Base-by-base conservation (phyloP, 108 stramenopile genomes). In the Pseudonitzschia multiseries region DNA sequence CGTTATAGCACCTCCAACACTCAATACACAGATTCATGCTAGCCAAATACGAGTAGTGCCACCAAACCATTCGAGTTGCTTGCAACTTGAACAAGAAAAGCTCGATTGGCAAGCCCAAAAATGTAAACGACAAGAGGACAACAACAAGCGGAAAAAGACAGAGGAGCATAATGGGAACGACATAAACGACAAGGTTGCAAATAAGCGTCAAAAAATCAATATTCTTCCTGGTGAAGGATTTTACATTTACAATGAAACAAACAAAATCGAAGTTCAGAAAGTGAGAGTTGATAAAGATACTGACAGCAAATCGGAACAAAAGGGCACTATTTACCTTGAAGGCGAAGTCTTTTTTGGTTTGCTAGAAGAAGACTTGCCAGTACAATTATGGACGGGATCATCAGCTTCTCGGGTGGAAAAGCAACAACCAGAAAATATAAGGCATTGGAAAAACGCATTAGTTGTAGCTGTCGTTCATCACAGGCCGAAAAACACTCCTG, bases 351-450 rank as follows among this genome's bases (percentile, higher is more conserved):
- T 87, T 71, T 75, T 82, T 43, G 65, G 72, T 12, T 43, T 94
- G 0, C 74, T 94, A 21, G 89, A 92, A 69, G 89, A 84, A 43
- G 89, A 90, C 29, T 88, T 94, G 91, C 91, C 93, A 10, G 78
- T 92, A 44, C 86, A 94, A 76, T 53, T 94, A 17, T 94, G 93
- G 93, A 86, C 78, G 31, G 93, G 93, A 10, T 60, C 77, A 21
- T 48, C 69, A 8, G 50, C 48, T 24, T 79, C 65, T 42, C 36
- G 69, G 31, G 73, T 68, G 27, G 88, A 89, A 73, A 81, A 84
- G 48, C 76, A 79, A 27, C 73, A 87, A 69, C 68, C 79, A 18
- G 67, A 83, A 33, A 79, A 84, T 62, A 63, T 68, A 14, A 57
- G 70, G 21, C 65, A 81, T 70, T 94, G 93, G 89, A 89, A 86